Evolutionary conservation across 2,329 filamentous ascomycete genomes (phyloP).

Genomic region (Shiraia sp.): DNA sequence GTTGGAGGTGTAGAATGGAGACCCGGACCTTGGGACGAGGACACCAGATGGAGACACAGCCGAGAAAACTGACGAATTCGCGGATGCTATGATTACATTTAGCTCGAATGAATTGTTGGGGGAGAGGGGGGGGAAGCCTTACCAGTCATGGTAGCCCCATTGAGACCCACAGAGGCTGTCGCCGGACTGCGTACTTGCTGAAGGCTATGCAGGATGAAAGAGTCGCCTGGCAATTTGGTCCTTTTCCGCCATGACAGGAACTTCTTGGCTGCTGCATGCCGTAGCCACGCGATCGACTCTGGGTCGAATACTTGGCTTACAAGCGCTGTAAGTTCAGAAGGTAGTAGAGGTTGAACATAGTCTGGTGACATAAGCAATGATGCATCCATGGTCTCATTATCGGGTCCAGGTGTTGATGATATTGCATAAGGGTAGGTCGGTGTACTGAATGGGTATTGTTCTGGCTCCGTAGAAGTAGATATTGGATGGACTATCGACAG

Average conservation of each 20-base stretch:
- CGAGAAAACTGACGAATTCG: constrained; percentile 42
- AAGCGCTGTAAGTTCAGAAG: constrained; percentile 72
- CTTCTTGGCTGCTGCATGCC: constrained; percentile 82
- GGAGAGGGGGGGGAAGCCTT: constrained; percentile 3
- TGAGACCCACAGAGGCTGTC: constrained; percentile 36
- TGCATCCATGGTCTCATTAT: constrained; percentile 86
- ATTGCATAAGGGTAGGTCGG: constrained; percentile 68
- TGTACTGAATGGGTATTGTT: constrained; percentile 33
- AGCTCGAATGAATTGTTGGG: constrained; percentile 4
- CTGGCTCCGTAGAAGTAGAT: constrained; percentile 13
- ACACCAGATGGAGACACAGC: constrained; percentile 45
- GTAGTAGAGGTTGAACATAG: constrained; percentile 78
- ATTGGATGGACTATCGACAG: constrained; percentile 23
- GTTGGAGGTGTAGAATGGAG: constrained; percentile 39
- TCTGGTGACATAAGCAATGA: constrained; percentile 91
- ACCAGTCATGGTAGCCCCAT: constrained; percentile 29
- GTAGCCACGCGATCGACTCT: constrained; percentile 78
- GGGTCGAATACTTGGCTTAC: constrained; percentile 76
- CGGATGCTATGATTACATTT: constrained; percentile 30
- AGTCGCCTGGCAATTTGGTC: constrained; percentile 38
- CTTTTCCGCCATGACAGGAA: constrained; percentile 70
- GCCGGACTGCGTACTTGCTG: constrained; percentile 29
- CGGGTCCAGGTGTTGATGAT: constrained; percentile 72
- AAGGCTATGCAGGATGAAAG: constrained; percentile 31
- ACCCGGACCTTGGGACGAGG: constrained; percentile 40